phyloP scores from a whole-genome alignment of 192 early-diverging fungal genomes.

The Neocallimastix lanati region DNA sequence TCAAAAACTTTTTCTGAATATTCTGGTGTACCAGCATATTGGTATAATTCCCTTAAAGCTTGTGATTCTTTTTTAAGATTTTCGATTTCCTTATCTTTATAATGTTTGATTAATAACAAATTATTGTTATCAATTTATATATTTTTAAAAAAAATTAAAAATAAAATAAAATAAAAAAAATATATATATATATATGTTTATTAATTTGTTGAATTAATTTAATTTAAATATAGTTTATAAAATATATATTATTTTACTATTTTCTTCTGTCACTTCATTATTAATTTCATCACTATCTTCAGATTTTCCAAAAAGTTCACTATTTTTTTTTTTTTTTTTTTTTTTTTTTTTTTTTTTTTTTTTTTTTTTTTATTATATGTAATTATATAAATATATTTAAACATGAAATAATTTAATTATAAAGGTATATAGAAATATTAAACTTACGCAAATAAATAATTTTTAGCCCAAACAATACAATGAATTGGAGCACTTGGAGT shows the following conservation, averaged over 20 bases:
- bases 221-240: too few species aligned
- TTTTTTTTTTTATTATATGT: too few species aligned
- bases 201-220: too few species aligned
- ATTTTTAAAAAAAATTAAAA: too few species aligned
- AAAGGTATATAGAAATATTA: not conserved
- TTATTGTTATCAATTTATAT: too few species aligned
- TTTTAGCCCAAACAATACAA: slow-evolving; percentile 98
- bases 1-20: not conserved
- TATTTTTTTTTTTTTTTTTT: too few species aligned
- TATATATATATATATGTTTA: too few species aligned
- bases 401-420: not conserved
- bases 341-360: too few species aligned
- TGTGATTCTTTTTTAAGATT: not conserved
- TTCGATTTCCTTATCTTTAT: not conserved
- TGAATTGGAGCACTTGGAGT: slow-evolving; percentile 87
- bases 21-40: not conserved
- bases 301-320: slow-evolving; percentile 56
- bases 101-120: too few species aligned
- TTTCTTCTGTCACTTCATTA: slow-evolving; percentile 29
- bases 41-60: not conserved
- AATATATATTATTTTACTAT: slow-evolving; percentile 5
- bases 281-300: slow-evolving; percentile 33
- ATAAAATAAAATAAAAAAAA: too few species aligned
- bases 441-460: slow-evolving; percentile 68
- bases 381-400: not conserved